Base-by-base conservation (phyloP, 2,329 filamentous ascomycete species). In the Chaetomium sp. region DNA sequence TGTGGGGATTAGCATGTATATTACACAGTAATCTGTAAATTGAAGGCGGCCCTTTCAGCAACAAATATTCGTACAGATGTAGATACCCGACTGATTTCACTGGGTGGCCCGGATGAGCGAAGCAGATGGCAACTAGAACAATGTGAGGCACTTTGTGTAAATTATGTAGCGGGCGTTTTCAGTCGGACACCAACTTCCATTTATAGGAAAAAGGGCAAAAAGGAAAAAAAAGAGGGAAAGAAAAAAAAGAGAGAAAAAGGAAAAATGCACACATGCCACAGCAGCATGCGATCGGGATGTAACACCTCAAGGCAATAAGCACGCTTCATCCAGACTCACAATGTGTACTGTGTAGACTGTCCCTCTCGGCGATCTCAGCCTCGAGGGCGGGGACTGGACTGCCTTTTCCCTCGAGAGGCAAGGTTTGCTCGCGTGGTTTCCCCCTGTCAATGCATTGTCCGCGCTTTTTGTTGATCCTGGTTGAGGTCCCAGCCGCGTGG, bases 11-110 rank as follows among this genome's bases (percentile, higher is more conserved):
- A 27, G 49, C 63, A 61, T 58, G 58, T n/a, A n/a, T n/a, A n/a
- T n/a, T n/a, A n/a, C n/a, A n/a, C n/a, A n/a, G n/a, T n/a, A n/a
- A 61, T 58, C 54, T 38, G 50, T 10, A 51, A 51, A 42, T 42
- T 42, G 23, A 7, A 16, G 23, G 4, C 23, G 6, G 45, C n/a
- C 47, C 25, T 27, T 50, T 13, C 42, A 21, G 7, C 23, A 21
- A 45, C 42, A 45, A 47, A 21, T 21, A 19, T 4, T 9, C 9
- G 16, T 13, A 42, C 12, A 19, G 3, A 42, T 19, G 13, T 42
- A 47, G 9, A 21, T 21, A 47, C 19, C 42, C n/a, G 42, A 47
- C n/a, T 47, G n/a, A 10, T 47, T 47, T 47, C n/a, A 9, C 45
- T 23, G 8, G 9, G 21, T 12, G n/a, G 19, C n/a, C 9, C n/a